Evolutionary conservation across 1,284 basidiomycete species (phyloP), one percentile per base, ranked within the genome.

Genomic region (Amylostereum areolatum): DNA sequence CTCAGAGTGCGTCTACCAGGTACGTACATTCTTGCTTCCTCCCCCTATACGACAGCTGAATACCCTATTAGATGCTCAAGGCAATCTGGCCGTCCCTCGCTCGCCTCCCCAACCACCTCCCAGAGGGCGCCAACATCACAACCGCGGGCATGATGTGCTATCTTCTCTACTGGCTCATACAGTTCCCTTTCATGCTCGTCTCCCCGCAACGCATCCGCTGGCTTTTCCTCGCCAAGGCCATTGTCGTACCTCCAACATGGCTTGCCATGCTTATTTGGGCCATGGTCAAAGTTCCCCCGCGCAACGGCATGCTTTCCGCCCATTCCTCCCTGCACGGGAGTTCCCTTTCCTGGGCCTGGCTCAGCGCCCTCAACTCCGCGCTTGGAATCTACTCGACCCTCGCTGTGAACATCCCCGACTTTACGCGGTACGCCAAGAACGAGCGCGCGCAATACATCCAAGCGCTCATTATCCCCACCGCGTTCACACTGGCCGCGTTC

Each of bases 1-100:
- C 2, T 80, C 80, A 18, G 77, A 85, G 63, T 81, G 78, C 54
- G 67, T 85, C 11, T 81, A 82, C 55, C 81, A 83, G 62, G 69
- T 67, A 32, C 18, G 57, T 51, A 8, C 34, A 12, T 28, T 44
- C 35, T 18, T 27, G 36, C 7, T 35, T 9, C 31, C 2, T 12
- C 11, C 6, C 27, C 24, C 11, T 12, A 32, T 5, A 28, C 29
- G 12, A 18, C 35, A 25, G 33, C 18, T 49, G 24, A 30, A 36
- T 39, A 4, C 47, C 44, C 9, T 39, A 32, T 47, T 60, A 79
- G 67, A 87, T 88, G 80, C 70, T 90, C 43, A 83, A 84, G 61
- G 83, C 87, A 2, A 87, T 90, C 41, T 89, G 87, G 84, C 88
- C 88, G 0, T 81, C 81, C 3, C 73, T 81, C 49, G 76, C 75